Evolutionary conservation across 768 basidiomycete genomes (phyloP).

Genomic region (Daedalea quercina): DNA sequence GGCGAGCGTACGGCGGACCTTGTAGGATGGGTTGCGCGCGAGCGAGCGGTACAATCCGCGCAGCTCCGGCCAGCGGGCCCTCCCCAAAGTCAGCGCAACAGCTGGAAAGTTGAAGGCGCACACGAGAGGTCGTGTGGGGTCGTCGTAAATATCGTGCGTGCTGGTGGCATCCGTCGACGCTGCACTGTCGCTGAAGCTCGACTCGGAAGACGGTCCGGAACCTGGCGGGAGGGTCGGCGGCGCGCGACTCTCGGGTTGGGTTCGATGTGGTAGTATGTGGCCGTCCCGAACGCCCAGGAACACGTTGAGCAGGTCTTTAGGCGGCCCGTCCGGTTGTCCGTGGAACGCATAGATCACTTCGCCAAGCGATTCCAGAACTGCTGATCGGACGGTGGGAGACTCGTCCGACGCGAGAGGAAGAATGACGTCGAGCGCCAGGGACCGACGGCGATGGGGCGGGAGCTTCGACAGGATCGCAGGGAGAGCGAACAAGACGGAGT

Average conservation of each 20-base stretch:
- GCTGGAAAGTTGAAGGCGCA: constrained; percentile 92
- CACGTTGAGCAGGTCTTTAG: constrained; percentile 63
- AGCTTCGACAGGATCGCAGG: constrained; percentile 74
- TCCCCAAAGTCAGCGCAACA: constrained; percentile 77
- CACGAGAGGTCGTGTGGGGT: constrained; percentile 68
- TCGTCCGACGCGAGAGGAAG: constrained; percentile 57
- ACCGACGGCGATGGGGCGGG: constrained; percentile 45
- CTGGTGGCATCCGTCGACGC: constrained; percentile 8
- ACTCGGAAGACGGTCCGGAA: background rate
- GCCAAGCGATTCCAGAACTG: constrained; percentile 80
- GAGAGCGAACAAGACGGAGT: constrained; percentile 80
- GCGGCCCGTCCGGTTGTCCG: constrained; percentile 58
- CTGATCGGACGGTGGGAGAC: constrained; percentile 62
- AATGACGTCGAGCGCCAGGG: constrained; percentile 62
- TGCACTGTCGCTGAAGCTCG: constrained; percentile 13
- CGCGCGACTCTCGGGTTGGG: background rate
- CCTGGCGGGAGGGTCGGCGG: background rate
- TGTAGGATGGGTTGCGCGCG: constrained; percentile 47
- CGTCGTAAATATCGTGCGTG: constrained; percentile 33
- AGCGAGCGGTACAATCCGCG: constrained; percentile 62
- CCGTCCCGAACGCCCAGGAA: constrained; percentile 59
- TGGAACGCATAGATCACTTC: constrained; percentile 85
- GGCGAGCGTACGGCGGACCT: constrained; percentile 74
- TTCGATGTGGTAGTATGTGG: background rate
- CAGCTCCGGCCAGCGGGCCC: constrained; percentile 65